phyloP scores from a whole-genome alignment of 768 basidiomycete genomes.

The Suillus subalutaceus region DNA sequence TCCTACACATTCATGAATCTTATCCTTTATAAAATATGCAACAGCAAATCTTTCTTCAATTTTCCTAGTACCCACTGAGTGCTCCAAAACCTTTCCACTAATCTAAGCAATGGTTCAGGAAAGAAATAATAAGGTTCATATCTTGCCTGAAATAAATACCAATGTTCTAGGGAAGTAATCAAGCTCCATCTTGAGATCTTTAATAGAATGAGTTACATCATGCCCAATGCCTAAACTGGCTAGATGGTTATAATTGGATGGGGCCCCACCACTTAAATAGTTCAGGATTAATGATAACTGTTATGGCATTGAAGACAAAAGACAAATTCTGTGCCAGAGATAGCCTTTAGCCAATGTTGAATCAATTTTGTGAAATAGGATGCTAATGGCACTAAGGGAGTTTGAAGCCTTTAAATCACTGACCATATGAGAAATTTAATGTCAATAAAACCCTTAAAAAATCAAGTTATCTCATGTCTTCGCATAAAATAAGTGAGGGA shows the following conservation, averaged over 20 bases:
- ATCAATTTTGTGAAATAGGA: background rate
- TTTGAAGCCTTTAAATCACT: conserved; percentile 1
- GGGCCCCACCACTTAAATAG: background rate
- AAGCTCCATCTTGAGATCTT: background rate
- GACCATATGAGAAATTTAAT: background rate
- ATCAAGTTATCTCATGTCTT: background rate
- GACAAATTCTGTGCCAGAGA: background rate
- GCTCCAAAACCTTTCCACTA: background rate
- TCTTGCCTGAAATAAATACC: background rate
- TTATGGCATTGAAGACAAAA: background rate
- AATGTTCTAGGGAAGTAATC: background rate
- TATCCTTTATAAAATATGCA: conserved; percentile 7
- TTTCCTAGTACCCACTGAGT: background rate
- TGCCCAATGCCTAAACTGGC: too few relatives aligned
- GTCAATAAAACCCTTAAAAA: background rate
- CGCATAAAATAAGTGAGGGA: background rate
- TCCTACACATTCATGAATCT: conserved; percentile 2
- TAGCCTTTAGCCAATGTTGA: background rate
- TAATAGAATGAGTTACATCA: too few relatives aligned
- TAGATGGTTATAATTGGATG: conserved; percentile 8
- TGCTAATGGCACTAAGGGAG: background rate
- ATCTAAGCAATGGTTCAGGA: background rate
- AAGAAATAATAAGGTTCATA: background rate
- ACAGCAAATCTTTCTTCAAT: background rate
- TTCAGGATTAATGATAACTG: background rate